Percentiles rank a stretch among this genome's conserved stretches.
Evolutionary conservation across 2,329 filamentous ascomycete species (phyloP).

Genomic region (Trichoderma polysporum): DNA sequence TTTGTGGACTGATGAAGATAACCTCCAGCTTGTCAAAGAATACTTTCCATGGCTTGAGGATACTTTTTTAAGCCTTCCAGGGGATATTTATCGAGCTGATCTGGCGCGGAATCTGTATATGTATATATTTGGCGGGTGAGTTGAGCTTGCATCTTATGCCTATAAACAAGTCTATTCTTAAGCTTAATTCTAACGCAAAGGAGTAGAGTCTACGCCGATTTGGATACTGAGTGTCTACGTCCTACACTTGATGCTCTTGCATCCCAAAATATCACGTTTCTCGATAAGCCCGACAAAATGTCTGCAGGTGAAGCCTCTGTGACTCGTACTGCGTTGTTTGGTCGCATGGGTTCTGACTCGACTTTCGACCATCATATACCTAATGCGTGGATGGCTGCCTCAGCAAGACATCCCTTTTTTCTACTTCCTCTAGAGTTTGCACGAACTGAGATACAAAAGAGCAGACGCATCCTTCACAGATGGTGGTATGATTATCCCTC

Average conservation of each 20-base stretch:
- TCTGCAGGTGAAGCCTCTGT: background rate
- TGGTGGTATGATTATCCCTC: conserved; percentile 8
- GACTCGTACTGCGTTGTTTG: conserved; percentile 29
- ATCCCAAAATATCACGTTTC: background rate
- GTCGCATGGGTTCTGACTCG: conserved; percentile 34
- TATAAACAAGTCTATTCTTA: background rate
- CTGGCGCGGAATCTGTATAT: conserved; percentile 37
- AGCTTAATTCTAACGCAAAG: background rate
- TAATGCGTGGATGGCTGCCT: conserved; percentile 39
- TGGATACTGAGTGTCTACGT: conserved; percentile 33
- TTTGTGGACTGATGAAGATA: conserved; percentile 39
- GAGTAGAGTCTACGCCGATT: conserved; percentile 25
- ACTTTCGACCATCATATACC: conserved; percentile 33
- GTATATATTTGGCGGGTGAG: conserved; percentile 37
- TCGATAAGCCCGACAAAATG: background rate
- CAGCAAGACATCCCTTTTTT: conserved; percentile 36
- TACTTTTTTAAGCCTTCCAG: conserved; percentile 32
- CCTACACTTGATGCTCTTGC: conserved; percentile 26
- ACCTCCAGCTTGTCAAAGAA: conserved; percentile 33
- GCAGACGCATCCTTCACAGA: background rate
- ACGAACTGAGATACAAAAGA: conserved; percentile 16
- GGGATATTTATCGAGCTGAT: conserved; percentile 36
- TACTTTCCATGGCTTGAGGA: conserved; percentile 35
- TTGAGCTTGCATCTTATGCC: background rate
- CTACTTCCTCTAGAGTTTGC: conserved; percentile 29